A percentile compares a stretch with the other conserved stretches of the same genome.
These are phyloP conservation scores for Apocynum venetum DNA, from an alignment of 257 asterid genomes.

Conservation along the genomic window DNA sequence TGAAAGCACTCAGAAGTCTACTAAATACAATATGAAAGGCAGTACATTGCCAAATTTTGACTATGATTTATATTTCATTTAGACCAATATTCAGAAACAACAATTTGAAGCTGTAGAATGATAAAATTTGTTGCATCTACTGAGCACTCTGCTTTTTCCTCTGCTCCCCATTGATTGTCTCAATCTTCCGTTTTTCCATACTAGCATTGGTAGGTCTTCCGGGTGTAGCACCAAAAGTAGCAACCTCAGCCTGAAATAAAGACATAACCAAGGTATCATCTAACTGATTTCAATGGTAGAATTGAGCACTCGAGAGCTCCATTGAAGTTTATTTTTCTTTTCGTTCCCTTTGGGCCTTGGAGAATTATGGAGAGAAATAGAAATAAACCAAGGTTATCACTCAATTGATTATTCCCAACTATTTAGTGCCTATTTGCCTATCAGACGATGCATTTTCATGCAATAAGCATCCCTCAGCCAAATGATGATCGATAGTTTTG, in stretches of 20 bases:
- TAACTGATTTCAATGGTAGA: background rate
- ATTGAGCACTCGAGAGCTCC: background rate
- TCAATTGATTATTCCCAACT: too few species aligned
- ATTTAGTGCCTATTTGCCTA: too few species aligned
- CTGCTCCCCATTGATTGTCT: slow-evolving; percentile 9
- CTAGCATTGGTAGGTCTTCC: slow-evolving; percentile 2
- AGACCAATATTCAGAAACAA: background rate
- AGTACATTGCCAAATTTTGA: background rate
- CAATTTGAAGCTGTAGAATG: background rate
- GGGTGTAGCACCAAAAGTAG: slow-evolving; percentile 2
- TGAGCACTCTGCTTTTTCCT: slow-evolving; percentile 15
- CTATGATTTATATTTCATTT: background rate
- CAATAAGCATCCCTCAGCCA: too few species aligned
- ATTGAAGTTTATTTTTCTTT: background rate
- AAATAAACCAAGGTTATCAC: background rate
- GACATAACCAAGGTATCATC: background rate
- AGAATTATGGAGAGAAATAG: too few species aligned
- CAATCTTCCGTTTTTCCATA: slow-evolving; percentile 16
- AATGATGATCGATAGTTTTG: too few species aligned
- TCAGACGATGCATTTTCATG: too few species aligned
- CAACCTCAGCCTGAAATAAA: slow-evolving; percentile 15
- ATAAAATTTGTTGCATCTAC: background rate
- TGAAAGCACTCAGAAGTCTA: background rate
- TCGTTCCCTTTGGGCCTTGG: background rate
- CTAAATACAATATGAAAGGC: background rate